Evolutionary conservation across 1,139 yeast species (phyloP), one percentile per base, ranked within the genome.

Genomic region (Candida tetrigidarum): DNA sequence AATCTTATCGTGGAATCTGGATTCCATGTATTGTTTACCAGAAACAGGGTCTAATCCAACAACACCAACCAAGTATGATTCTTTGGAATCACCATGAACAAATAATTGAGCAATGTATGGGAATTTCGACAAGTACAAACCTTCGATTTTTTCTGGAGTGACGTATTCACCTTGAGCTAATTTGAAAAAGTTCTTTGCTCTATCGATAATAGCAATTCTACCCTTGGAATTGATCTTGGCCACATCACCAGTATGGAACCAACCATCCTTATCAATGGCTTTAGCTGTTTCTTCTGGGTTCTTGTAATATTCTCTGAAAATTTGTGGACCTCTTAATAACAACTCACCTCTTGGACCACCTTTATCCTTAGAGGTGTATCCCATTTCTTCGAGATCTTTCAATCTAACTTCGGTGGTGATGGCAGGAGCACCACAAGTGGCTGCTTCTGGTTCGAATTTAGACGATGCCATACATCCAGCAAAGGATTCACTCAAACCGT

Each of bases 71-170:
- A 87, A 66, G 55, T 59, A 84, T 3, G 80, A 73, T 55, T 81
- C 70, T 22, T 78, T 62, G 0, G 91, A 78, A 55, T 84, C 82
- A n/a, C 95, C 95, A 57, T 84, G 73, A 19, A 67, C 64, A 47
- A 58, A 73, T 15, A 71, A 50, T 57, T 73, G 78, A 25, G 58
- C 54, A 28, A 71, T 52, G 22, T 59, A 44, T 6, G 76, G 66
- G 44, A 66, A 67, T 25, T 58, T 52, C 1, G 73, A 60, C 42
- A 68, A 60, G 50, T 71, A 73, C 18, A 60, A 52, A 45, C 68
- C 69, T 55, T 73, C 78, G 41, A 73, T 67, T 48, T 58, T 65
- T 54, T 73, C 78, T 0, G 78, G 78, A 8, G 76, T 65, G 32
- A 73, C 66, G 46, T 65, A 73, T 53, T 73, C 78, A 12, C 78